Evolutionary conservation across 2,329 filamentous ascomycete species (phyloP).

Genomic region (Paecilomyces dactylethromorphus): DNA sequence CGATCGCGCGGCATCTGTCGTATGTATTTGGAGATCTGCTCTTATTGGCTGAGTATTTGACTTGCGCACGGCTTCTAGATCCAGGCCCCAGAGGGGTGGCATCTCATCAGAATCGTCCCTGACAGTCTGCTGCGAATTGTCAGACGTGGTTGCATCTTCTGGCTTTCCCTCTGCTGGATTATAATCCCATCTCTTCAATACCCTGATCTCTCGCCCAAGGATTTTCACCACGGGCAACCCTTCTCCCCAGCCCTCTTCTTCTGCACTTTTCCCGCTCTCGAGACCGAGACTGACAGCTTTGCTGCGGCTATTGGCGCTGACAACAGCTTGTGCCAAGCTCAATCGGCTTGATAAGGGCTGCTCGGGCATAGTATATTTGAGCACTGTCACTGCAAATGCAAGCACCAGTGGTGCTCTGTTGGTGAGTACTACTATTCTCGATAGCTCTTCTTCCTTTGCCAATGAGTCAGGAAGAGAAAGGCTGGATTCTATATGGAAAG

Average conservation of each 20-base stretch:
- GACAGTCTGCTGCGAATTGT: background rate
- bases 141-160: slow-evolving; percentile 7
- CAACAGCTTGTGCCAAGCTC: slow-evolving; percentile 75
- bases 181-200: slow-evolving; percentile 74
- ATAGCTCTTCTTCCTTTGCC: slow-evolving; percentile 52
- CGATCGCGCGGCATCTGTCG: slow-evolving; percentile 60
- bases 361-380: slow-evolving; percentile 77
- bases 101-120: slow-evolving; percentile 15
- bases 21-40: slow-evolving; percentile 62
- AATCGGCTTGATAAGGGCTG: slow-evolving; percentile 79
- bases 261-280: slow-evolving; percentile 56
- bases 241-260: slow-evolving; percentile 65
- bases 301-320: slow-evolving; percentile 70
- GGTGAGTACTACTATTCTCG: slow-evolving; percentile 55
- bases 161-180: slow-evolving; percentile 46
- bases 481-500: slow-evolving; percentile 26
- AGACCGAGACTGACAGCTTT: slow-evolving; percentile 72
- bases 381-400: slow-evolving; percentile 66
- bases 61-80: slow-evolving; percentile 49
- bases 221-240: slow-evolving; percentile 69
- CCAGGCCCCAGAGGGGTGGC: slow-evolving; percentile 53
- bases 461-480: slow-evolving; percentile 26
- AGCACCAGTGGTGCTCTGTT: slow-evolving; percentile 78
- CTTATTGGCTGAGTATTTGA: slow-evolving; percentile 12
- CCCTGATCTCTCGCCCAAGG: slow-evolving; percentile 65